Percentiles rank a stretch among this genome's conserved stretches.
These are phyloP conservation scores for Paragyromitra xinjiangensis DNA, from an alignment of 495 filamentous ascomycete species.

Conservation along the genomic window DNA sequence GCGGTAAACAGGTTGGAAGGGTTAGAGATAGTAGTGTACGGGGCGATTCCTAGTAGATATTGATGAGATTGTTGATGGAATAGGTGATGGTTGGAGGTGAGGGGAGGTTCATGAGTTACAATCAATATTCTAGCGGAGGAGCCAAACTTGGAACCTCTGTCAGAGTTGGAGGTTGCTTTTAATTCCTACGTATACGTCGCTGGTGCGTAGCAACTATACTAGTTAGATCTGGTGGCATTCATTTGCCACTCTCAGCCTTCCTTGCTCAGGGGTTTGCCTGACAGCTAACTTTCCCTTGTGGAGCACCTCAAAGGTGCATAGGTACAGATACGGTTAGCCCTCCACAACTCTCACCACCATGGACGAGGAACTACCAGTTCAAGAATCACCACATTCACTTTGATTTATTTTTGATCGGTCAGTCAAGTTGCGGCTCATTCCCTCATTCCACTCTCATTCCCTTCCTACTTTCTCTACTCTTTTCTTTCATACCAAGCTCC, in stretches of 20 bases:
- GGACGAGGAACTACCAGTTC: conserved; percentile 16
- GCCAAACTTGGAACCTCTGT: neutral
- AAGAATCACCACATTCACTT: conserved; percentile 25
- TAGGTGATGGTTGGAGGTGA: neutral
- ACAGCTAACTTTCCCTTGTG: neutral
- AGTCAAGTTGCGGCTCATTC: conserved; percentile 1
- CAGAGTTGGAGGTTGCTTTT: neutral
- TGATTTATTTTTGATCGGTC: neutral
- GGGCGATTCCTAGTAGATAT: neutral
- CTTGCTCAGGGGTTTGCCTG: conserved; percentile 12
- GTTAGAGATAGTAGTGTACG: neutral
- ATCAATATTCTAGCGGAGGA: neutral
- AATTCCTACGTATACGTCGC: conserved; percentile 17
- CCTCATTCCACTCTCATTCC: neutral
- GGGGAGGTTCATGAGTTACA: neutral
- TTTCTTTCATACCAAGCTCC: conserved; percentile 1
- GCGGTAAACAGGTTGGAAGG: neutral
- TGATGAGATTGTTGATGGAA: conserved; percentile 7
- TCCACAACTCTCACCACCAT: neutral
- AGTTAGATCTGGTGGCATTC: neutral
- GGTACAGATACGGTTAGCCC: conserved; percentile 9
- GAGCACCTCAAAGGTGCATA: neutral
- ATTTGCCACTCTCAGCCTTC: neutral
- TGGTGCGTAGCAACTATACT: conserved; percentile 19
- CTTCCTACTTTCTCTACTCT: too few species aligned